Conservation (phyloP, 1,139 yeast genomes). For the Magnusiomyces paraingens region DNA sequence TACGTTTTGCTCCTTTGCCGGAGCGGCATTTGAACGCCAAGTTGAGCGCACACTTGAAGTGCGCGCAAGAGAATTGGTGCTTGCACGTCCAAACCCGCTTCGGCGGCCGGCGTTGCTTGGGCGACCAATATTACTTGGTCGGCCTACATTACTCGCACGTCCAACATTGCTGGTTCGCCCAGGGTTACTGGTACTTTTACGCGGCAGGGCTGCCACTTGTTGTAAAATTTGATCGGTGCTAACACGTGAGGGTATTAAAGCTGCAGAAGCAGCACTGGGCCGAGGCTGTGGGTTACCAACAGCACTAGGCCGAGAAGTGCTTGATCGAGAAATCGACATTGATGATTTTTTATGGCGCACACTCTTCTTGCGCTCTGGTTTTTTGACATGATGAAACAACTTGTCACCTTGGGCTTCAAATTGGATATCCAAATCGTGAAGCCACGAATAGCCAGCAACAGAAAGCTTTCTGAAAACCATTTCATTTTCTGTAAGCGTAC, state of each 20-base stretch:
- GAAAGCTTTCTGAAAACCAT: slow-evolving; percentile 84
- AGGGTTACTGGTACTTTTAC: slow-evolving; percentile 24
- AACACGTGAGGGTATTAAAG: slow-evolving; percentile 18
- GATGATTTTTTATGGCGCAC: background rate
- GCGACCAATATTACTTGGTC: background rate
- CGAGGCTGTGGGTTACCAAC: slow-evolving; percentile 3
- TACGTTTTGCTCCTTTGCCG: slow-evolving; percentile 31
- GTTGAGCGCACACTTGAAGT: slow-evolving; percentile 22
- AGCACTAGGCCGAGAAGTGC: slow-evolving; percentile 3
- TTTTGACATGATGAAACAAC: slow-evolving; percentile 12
- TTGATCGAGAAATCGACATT: slow-evolving; percentile 1
- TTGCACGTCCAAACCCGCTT: slow-evolving; percentile 41
- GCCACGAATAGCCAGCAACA: slow-evolving; percentile 84
- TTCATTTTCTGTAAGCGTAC: slow-evolving; percentile 86
- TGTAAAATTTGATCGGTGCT: slow-evolving; percentile 29
- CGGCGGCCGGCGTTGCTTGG: slow-evolving; percentile 8
- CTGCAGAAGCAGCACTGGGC: slow-evolving; percentile 11
- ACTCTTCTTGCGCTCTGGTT: slow-evolving; percentile 9
- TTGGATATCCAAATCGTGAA: slow-evolving; percentile 62
- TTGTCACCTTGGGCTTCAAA: slow-evolving; percentile 18
- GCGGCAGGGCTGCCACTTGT: slow-evolving; percentile 33
- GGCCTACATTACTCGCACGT: slow-evolving; percentile 3
- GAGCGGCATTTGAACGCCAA: slow-evolving; percentile 36
- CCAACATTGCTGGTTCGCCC: slow-evolving; percentile 1
- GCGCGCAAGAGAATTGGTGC: slow-evolving; percentile 41